A percentile compares a stretch with the other conserved stretches of the same genome.
phyloP scores from a whole-genome alignment of 305 asterid genomes.

The Fraxinus nigra region DNA sequence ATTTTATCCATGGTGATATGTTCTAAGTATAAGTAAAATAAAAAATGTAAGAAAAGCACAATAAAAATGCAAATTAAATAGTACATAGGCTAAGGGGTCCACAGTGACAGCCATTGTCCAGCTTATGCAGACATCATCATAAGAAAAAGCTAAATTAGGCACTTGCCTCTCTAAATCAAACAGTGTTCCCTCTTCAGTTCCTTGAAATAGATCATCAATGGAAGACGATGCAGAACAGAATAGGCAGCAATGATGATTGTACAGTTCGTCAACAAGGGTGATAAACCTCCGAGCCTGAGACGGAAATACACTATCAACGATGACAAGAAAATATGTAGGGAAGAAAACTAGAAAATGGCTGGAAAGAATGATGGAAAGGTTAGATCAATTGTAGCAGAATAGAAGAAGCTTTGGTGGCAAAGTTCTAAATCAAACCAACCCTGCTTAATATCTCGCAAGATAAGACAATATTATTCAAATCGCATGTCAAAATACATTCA shows the following conservation, averaged over 20 bases:
- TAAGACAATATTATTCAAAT: background rate
- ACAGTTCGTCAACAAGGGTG: slow-evolving; percentile 86
- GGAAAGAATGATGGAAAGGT: slow-evolving; percentile 1
- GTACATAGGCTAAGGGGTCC: background rate
- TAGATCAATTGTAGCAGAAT: background rate
- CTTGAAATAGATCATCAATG: slow-evolving; percentile 88
- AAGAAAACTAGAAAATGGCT: background rate
- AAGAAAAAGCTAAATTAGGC: background rate
- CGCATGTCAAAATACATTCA: background rate
- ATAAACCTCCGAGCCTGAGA: slow-evolving; percentile 93
- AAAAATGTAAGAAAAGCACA: background rate
- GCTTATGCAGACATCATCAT: background rate
- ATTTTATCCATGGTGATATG: background rate
- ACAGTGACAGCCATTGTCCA: background rate
- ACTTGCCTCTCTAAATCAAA: slow-evolving; percentile 90
- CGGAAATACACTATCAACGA: background rate
- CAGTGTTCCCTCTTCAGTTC: slow-evolving; percentile 89
- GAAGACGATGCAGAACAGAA: slow-evolving; percentile 77
- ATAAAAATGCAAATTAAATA: background rate
- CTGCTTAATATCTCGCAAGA: background rate
- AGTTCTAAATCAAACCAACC: slow-evolving; percentile 7
- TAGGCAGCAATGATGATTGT: slow-evolving; percentile 91
- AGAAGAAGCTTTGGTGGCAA: background rate
- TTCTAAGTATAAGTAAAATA: background rate
- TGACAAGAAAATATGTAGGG: background rate